Evolutionary conservation across 2,329 filamentous ascomycete genomes (phyloP).

Genomic region (Bipolaris gigantea): DNA sequence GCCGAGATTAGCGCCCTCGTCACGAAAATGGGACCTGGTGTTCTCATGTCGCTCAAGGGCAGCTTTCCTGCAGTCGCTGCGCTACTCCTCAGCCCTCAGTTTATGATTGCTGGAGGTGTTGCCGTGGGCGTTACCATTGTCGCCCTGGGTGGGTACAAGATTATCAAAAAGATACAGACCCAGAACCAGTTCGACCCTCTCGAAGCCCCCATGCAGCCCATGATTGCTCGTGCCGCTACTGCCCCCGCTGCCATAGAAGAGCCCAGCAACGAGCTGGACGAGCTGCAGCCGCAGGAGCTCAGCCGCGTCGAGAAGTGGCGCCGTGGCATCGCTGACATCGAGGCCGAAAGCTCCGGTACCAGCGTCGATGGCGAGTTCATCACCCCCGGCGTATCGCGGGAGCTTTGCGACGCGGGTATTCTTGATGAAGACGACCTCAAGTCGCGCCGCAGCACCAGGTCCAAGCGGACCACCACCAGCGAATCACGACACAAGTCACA

Average conservation of each 20-base stretch:
- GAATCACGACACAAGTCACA: slow-evolving; percentile 33
- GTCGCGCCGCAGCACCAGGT: slow-evolving; percentile 36
- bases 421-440: slow-evolving; percentile 54
- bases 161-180: slow-evolving; percentile 79
- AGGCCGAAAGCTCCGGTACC: slow-evolving; percentile 57
- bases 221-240: slow-evolving; percentile 15
- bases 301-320: slow-evolving; percentile 65
- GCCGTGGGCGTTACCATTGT: slow-evolving; percentile 93
- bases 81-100: slow-evolving; percentile 85
- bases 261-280: slow-evolving; percentile 51
- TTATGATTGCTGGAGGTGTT: slow-evolving; percentile 87
- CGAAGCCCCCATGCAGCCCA: slow-evolving; percentile 21
- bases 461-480: slow-evolving; percentile 21
- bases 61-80: slow-evolving; percentile 85
- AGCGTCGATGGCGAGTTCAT: slow-evolving; percentile 69
- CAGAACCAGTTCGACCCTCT: slow-evolving; percentile 47
- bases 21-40: slow-evolving; percentile 80
- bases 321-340: slow-evolving; percentile 63
- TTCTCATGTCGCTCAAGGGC: slow-evolving; percentile 73
- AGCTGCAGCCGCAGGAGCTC: slow-evolving; percentile 60
- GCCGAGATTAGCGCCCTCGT: slow-evolving; percentile 85
- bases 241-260: slow-evolving; percentile 10
- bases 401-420: slow-evolving; percentile 50
- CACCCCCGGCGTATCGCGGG: slow-evolving; percentile 57
- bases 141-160: slow-evolving; percentile 95